Base-by-base conservation (phyloP, 2,329 filamentous ascomycete genomes). In the Juglanconis sp. region DNA sequence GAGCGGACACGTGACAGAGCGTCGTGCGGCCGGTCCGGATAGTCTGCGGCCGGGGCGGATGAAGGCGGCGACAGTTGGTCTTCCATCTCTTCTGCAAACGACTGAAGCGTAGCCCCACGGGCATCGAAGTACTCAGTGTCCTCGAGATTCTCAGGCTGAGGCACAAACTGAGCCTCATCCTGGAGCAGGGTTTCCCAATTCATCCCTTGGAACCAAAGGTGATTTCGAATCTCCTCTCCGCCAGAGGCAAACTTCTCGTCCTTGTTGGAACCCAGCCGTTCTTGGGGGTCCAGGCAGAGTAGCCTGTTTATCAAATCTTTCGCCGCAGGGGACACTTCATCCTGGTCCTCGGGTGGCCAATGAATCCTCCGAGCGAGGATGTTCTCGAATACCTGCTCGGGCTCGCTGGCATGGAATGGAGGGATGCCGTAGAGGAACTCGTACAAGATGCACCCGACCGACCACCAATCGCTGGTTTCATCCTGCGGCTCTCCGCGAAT, bases 391-490 rank as follows among this genome's bases (percentile, higher is more conserved):
- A 99, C 95, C 67, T 95, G 83, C 68, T 99, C 95, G 0, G 95
- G 92, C 52, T 93, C 92, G 24, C 83, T 80, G 1, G 92, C 95
- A 72, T 98, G 92, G 74, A 99, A 99, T 0, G 95, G 95, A 1
- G 95, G 95, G 60, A 91, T 89, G 1, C 95, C 95, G 70, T 91
- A 98, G 2, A 99, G 78, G 66, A 96, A 97, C 70, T 99, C 95
- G 69, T 97, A 99, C 74, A 98, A 79, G 67, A 99, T 98, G 73
- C 96, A 99, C 1, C 95, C 95, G n/a, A 99, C 83, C 30, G 95
- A 98, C 95, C 95, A 99, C 95, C 95, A 99, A 86, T 99, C 95
- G 71, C 95, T 98, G 66, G 94, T 95, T 73, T 98, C 94, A 70
- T 99, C 95, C 73, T 99, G 95, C 1, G 94, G 92, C 66, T 92